Evolutionary conservation across 2,329 filamentous ascomycete genomes (phyloP).

Genomic region (Raffaelea albimanens): DNA sequence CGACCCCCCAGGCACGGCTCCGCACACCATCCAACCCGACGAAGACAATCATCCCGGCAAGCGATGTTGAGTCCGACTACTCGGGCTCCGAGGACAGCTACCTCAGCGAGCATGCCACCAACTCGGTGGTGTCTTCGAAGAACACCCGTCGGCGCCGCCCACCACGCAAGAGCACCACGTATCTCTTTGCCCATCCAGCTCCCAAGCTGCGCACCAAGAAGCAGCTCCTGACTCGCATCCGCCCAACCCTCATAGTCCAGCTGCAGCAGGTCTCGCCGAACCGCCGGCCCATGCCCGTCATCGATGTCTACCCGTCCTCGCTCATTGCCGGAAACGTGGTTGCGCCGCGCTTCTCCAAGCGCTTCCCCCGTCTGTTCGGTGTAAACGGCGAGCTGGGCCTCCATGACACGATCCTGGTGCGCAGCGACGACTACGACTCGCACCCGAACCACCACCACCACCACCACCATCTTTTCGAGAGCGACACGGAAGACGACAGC

Average conservation of each 20-base stretch:
- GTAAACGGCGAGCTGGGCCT: conserved; percentile 53
- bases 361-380: conserved; percentile 54
- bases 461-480: too few species aligned
- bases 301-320: conserved; percentile 66
- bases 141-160: conserved; percentile 25
- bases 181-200: conserved; percentile 58
- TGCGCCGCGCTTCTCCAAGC: conserved; percentile 48
- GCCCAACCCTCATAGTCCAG: conserved; percentile 62
- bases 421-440: conserved; percentile 55
- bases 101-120: conserved; percentile 23
- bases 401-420: conserved; percentile 62
- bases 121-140: conserved; percentile 26
- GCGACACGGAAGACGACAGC: conserved; percentile 35
- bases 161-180: conserved; percentile 50
- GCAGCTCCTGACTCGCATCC: conserved; percentile 55
- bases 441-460: conserved; percentile 20
- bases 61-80: conserved; percentile 40
- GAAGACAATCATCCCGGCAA: conserved; percentile 16
- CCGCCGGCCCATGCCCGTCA: conserved; percentile 54
- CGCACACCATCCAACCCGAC: neutral
- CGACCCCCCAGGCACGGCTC: too few species aligned
- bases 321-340: conserved; percentile 45
- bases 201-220: conserved; percentile 50
- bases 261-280: conserved; percentile 56
- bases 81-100: conserved; percentile 39